These are phyloP conservation scores for Fusarium sp. DNA, from an alignment of 2,329 filamentous ascomycete genomes.

Conservation along the genomic window DNA sequence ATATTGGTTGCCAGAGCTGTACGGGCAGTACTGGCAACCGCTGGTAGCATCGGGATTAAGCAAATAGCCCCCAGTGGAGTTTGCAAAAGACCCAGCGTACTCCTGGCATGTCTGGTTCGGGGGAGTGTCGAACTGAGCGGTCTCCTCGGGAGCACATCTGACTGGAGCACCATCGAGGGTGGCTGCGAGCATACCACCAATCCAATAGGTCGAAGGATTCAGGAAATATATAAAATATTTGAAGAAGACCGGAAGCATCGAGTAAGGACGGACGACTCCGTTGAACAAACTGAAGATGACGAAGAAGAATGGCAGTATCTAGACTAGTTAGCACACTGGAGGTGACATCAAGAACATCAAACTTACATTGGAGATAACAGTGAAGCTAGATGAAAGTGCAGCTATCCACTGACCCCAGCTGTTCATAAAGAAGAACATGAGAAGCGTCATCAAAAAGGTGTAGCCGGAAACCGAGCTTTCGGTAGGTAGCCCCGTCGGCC, in stretches of 20 bases:
- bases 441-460: conserved; percentile 82
- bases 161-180: conserved; percentile 50
- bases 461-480: conserved; percentile 79
- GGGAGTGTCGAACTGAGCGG: conserved; percentile 71
- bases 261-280: conserved; percentile 81
- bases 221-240: conserved; percentile 45
- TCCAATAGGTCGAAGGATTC: conserved; percentile 44
- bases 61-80: conserved; percentile 71
- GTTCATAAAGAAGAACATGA: conserved; percentile 83
- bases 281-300: conserved; percentile 84
- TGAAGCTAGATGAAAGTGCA: conserved; percentile 86
- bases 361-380: conserved; percentile 79
- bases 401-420: conserved; percentile 86
- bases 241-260: conserved; percentile 77
- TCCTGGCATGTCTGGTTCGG: conserved; percentile 73
- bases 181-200: conserved; percentile 40
- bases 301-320: conserved; percentile 84
- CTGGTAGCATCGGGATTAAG: conserved; percentile 71
- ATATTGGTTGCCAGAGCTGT: conserved; percentile 71
- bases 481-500: conserved; percentile 77
- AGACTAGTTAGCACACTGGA: conserved; percentile 45
- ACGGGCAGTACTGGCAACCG: conserved; percentile 81
- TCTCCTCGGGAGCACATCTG: conserved; percentile 58
- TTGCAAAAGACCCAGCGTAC: conserved; percentile 73
- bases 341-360: background rate